Percentiles rank a stretch among this genome's conserved stretches.
Conservation (phyloP, 73 alveolate genomes). For the Paramecium primaurelia region DNA sequence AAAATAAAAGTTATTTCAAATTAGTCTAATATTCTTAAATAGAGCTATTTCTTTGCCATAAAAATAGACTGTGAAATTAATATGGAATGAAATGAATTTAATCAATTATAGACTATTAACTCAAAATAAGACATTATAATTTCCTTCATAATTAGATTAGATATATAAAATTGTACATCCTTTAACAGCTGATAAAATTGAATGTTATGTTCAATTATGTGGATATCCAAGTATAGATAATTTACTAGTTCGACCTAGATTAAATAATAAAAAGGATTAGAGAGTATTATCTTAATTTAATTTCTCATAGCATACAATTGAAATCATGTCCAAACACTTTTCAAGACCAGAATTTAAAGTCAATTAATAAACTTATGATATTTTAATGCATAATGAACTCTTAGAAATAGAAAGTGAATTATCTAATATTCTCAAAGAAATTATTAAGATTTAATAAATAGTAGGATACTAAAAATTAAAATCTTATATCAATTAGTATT, state of each 20-base stretch:
- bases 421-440: neutral
- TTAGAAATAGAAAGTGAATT: neutral
- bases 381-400: neutral
- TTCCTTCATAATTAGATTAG: neutral
- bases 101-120: conserved; percentile 12
- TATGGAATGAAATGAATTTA: neutral
- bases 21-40: neutral
- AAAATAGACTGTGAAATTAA: neutral
- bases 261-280: neutral
- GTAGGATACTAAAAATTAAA: neutral
- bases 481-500: neutral
- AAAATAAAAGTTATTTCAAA: neutral
- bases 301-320: neutral
- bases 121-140: neutral
- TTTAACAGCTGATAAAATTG: neutral
- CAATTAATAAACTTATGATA: neutral
- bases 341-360: neutral
- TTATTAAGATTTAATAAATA: neutral
- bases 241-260: neutral
- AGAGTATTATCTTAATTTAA: neutral
- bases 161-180: neutral
- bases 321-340: neutral
- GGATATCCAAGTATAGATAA: neutral
- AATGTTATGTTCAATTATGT: conserved; percentile 1
- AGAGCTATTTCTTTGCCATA: neutral